Evolutionary conservation across 1,139 yeast genomes (phyloP).

Genomic region (Yamadazyma songkhlaensis): DNA sequence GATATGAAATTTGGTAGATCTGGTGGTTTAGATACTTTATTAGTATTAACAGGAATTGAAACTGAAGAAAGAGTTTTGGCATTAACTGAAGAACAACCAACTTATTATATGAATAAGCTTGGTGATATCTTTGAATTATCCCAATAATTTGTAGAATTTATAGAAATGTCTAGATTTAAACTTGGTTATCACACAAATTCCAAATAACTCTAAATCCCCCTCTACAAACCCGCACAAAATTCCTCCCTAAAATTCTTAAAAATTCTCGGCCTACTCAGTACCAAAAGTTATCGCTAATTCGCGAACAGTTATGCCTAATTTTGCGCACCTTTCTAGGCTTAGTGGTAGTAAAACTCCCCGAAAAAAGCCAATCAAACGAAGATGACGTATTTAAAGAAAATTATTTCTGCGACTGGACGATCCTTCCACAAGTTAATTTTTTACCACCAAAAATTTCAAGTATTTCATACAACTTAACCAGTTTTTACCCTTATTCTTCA

Average conservation of each 20-base stretch:
- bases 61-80: slow-evolving; percentile 56
- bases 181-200: neutral
- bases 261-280: too few relatives aligned
- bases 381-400: slow-evolving; percentile 1
- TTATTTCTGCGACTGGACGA: slow-evolving; percentile 5
- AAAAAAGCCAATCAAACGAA: too few relatives aligned
- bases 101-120: slow-evolving; percentile 60
- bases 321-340: too few relatives aligned
- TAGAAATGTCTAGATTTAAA: too few relatives aligned
- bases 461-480: too few relatives aligned
- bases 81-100: slow-evolving; percentile 51
- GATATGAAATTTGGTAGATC: slow-evolving; percentile 89
- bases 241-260: too few relatives aligned
- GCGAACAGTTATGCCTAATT: too few relatives aligned
- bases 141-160: neutral
- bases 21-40: slow-evolving; percentile 78
- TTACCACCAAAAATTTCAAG: too few relatives aligned
- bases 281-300: too few relatives aligned
- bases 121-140: slow-evolving; percentile 46
- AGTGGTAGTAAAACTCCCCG: too few relatives aligned
- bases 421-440: neutral
- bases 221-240: too few relatives aligned
- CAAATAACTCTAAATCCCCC: neutral
- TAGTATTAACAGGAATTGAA: slow-evolving; percentile 91
- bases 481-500: too few relatives aligned